Evolutionary conservation across 768 basidiomycete species (phyloP), one percentile per base, ranked within the genome.

Genomic region (Leucogyrophana mollusca): DNA sequence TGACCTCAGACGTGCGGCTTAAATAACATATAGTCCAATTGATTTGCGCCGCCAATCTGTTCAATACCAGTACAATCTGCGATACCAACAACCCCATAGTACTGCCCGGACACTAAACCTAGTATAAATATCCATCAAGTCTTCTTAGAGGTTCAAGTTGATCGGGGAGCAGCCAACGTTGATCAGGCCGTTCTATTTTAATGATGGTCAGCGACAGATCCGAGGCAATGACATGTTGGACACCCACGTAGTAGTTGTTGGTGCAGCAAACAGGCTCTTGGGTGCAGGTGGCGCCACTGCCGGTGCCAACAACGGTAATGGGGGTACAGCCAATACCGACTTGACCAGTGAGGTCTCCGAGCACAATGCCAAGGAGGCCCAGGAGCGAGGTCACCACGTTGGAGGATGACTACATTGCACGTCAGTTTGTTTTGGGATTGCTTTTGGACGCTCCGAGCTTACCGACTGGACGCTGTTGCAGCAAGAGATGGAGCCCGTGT

Each of bases 401-500:
- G 4, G 49, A 52, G 32, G 32, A 42, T 3, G 56, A 32, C 54
- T 57, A 13, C n/a, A 7, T 45, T 25, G 23, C 18, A 42, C 6
- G 27, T 30, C 27, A 30, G 27, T 30, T 30, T 30, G 27, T 9
- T 35, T 14, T 22, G 4, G 14, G 11, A 9, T n/a, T 8, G 18
- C 1, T 14, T 25, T 14, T 14, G 20, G 24, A 16, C n/a, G 6
- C 17, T 16, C 23, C 14, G 11, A 10, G 21, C 57, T 51, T 16
- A 59, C 53, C 34, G 38, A 23, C 51, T 56, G 53, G 16, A 61
- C 59, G 24, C 37, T 47, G 55, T 57, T 42, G 55, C 62, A 65
- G 53, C 65, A 68, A 40, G 64, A 58, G 20, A 60, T 46, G 11
- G 46, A 27, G 16, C 64, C 64, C 4, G 62, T 59, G 55, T 57